A percentile compares a stretch with the other conserved stretches of the same genome.
Evolutionary conservation across 768 basidiomycete species (phyloP).

Genomic region (Dioszegia crocea): DNA sequence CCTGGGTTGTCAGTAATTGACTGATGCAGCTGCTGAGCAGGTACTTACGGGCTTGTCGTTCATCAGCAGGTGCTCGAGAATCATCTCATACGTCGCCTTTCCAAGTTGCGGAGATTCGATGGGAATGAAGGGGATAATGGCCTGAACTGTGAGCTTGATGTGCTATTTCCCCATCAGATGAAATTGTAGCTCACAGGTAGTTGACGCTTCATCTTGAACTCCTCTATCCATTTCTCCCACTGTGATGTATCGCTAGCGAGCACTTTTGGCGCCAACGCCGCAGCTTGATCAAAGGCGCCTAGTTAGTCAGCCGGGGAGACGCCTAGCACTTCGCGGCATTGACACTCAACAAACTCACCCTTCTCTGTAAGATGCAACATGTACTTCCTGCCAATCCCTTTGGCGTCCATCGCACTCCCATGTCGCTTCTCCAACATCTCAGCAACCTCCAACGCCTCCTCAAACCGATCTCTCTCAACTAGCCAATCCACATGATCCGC

Average conservation of each 20-base stretch:
- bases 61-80: constrained; percentile 76
- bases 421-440: constrained; percentile 60
- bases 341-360: constrained; percentile 54
- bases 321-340: too few species aligned
- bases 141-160: constrained; percentile 52
- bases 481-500: constrained; percentile 90
- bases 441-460: constrained; percentile 78
- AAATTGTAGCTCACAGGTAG: constrained; percentile 54
- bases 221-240: constrained; percentile 97
- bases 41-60: constrained; percentile 66
- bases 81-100: constrained; percentile 88
- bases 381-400: constrained; percentile 73
- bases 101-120: constrained; percentile 74
- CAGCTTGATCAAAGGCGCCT: constrained; percentile 73
- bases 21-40: not conserved
- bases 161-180: not conserved
- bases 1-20: constrained; percentile 52
- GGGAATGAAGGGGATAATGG: constrained; percentile 84
- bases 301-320: constrained; percentile 3
- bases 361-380: constrained; percentile 77
- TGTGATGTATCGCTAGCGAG: constrained; percentile 69
- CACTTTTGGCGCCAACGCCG: constrained; percentile 75
- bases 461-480: constrained; percentile 76
- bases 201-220: constrained; percentile 74
- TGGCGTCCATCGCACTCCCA: constrained; percentile 52